phyloP scores from a whole-genome alignment of 331 rosid species.

The Pyracantha coccinea region DNA sequence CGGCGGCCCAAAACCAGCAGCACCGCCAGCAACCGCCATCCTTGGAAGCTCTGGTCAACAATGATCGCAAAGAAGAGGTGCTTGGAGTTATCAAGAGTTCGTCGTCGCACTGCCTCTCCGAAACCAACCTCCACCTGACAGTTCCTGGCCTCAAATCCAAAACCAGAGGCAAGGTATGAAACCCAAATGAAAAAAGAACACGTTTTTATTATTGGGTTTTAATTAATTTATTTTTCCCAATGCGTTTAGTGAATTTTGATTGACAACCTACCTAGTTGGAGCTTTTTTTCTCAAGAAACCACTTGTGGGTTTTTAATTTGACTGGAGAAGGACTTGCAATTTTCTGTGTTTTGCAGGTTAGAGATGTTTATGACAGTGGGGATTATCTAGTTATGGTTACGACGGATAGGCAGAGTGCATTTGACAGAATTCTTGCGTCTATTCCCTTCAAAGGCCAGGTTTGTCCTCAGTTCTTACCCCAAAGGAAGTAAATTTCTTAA shows the following conservation, averaged over 20 bases:
- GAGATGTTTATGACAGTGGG: slow-evolving; percentile 82
- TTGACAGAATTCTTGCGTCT: slow-evolving; percentile 96
- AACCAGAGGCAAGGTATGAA: slow-evolving; percentile 76
- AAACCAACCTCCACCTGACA: slow-evolving; percentile 63
- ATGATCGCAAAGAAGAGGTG: slow-evolving; percentile 39
- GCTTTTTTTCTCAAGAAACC: not conserved
- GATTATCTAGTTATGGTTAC: slow-evolving; percentile 83
- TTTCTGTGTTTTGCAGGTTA: slow-evolving; percentile 34
- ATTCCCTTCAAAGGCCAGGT: slow-evolving; percentile 99
- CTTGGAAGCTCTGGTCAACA: slow-evolving; percentile 39
- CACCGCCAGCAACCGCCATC: slow-evolving; percentile 19
- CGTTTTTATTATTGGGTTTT: not conserved
- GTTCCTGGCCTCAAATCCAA: slow-evolving; percentile 86
- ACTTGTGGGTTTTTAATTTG: not conserved
- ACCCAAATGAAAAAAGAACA: not conserved
- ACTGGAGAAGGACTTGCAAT: not conserved
- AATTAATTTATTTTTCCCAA: too few species aligned
- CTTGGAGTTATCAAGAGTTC: slow-evolving; percentile 22
- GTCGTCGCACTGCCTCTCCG: slow-evolving; percentile 55
- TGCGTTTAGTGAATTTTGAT: not conserved
- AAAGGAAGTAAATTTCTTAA: not conserved
- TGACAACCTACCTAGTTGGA: not conserved
- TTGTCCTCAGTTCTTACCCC: not conserved
- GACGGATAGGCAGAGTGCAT: slow-evolving; percentile 93
- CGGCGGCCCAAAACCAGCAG: slow-evolving; percentile 23